Percentiles rank a stretch among this genome's conserved stretches.
phyloP scores from a whole-genome alignment of 2,329 filamentous ascomycete species.

The Aspergillus fijiensis region DNA sequence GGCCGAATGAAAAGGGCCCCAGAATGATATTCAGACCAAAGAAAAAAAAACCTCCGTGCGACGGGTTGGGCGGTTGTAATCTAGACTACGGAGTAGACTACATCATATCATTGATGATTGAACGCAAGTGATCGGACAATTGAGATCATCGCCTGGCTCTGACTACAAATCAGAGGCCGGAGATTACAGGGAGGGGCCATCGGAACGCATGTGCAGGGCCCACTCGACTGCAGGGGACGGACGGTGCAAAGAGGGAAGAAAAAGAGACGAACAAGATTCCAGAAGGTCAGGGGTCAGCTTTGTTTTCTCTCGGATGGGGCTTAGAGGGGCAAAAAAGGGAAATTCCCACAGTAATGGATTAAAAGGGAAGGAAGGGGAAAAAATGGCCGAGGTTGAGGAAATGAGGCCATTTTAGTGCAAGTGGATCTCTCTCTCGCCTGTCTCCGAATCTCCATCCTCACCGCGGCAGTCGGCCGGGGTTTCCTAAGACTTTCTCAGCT shows the following conservation, averaged over 20 bases:
- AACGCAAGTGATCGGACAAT: constrained; percentile 20
- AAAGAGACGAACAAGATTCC: constrained; percentile 13
- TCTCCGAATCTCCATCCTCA: background rate
- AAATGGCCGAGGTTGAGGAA: background rate
- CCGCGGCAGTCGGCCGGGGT: background rate
- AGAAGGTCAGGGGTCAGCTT: constrained; percentile 25
- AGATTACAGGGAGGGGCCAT: constrained; percentile 22
- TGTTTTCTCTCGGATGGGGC: background rate
- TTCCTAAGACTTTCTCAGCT: background rate
- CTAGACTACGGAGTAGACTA: constrained; percentile 14
- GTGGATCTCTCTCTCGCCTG: constrained; percentile 14
- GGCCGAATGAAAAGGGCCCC: constrained; percentile 1
- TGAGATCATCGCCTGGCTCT: constrained; percentile 23
- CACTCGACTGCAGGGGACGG: constrained; percentile 15
- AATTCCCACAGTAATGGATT: background rate
- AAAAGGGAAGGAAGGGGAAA: background rate
- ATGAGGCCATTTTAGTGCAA: constrained; percentile 3
- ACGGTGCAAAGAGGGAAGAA: constrained; percentile 10
- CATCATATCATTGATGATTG: constrained; percentile 20
- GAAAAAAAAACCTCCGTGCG: constrained; percentile 4
- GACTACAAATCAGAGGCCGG: constrained; percentile 25
- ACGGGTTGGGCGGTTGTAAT: constrained; percentile 3
- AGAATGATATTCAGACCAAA: background rate
- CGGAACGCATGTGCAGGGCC: constrained; percentile 20
- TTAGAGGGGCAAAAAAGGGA: background rate